Evolutionary conservation across 2,329 filamentous ascomycete species (phyloP).

Genomic region (Fusarium guadeloupense): DNA sequence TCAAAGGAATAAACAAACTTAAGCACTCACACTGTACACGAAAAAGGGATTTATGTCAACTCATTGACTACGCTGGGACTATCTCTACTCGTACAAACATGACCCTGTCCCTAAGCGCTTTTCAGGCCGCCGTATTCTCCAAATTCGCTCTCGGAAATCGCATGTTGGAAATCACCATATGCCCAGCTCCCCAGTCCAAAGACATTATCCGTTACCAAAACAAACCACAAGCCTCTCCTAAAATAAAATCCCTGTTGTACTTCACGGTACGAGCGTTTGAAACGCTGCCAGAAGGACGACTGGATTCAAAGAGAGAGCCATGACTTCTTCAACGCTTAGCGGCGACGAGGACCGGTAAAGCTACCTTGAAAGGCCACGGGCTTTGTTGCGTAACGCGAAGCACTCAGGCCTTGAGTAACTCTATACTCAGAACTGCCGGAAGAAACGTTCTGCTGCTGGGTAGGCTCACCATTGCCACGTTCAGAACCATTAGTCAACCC

Average conservation of each 20-base stretch:
- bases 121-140: background rate
- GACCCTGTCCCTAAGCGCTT: background rate
- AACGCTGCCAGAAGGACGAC: background rate
- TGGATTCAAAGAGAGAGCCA: background rate
- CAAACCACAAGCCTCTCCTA: background rate
- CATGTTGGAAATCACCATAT: background rate
- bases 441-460: background rate
- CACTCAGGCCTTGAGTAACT: constrained; percentile 21
- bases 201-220: background rate
- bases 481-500: background rate
- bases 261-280: background rate
- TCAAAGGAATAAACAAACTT: constrained; percentile 41
- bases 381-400: constrained; percentile 28
- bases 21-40: background rate
- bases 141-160: background rate
- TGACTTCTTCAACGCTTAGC: background rate
- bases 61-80: constrained; percentile 9
- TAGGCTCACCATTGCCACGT: background rate
- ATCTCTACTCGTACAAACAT: constrained; percentile 19
- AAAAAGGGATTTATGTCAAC: background rate
- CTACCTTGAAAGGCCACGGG: background rate
- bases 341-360: constrained; percentile 21
- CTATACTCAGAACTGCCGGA: background rate
- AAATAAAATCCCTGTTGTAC: background rate
- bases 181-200: background rate